These are phyloP conservation scores for Stagonosporopsis rhizophila DNA, from an alignment of 2,329 filamentous ascomycete species.

Conservation along the genomic window DNA sequence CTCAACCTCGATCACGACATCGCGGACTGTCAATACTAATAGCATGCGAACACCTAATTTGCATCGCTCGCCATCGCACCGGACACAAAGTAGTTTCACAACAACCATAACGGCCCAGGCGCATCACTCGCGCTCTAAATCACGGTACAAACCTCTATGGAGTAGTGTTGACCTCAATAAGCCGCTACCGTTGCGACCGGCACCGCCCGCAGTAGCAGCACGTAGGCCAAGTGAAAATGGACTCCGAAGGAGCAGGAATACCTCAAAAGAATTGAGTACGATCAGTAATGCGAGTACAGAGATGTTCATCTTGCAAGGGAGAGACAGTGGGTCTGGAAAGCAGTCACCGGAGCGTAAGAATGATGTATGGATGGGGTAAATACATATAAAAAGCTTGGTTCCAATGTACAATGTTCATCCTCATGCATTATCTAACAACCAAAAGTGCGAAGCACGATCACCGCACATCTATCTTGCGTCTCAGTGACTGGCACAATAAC, in stretches of 20 bases:
- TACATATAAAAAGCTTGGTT: background rate
- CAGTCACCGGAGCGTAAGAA: conserved; percentile 7
- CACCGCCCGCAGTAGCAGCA: conserved; percentile 2
- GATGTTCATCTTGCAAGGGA: conserved; percentile 14
- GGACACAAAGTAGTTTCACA: conserved; percentile 4
- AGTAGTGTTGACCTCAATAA: conserved; percentile 8
- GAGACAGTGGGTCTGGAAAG: background rate
- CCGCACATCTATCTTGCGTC: background rate
- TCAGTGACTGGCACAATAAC: background rate
- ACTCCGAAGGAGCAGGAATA: background rate
- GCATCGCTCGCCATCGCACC: conserved; percentile 2
- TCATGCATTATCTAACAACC: background rate
- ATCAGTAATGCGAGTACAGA: conserved; percentile 13
- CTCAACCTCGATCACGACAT: conserved; percentile 1
- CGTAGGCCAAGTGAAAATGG: background rate
- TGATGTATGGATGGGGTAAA: conserved; percentile 11
- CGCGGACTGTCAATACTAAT: conserved; percentile 1
- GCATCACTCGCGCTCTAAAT: conserved; percentile 7
- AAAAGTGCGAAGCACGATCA: background rate
- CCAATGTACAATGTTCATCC: background rate
- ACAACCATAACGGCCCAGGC: conserved; percentile 12
- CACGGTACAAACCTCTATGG: background rate
- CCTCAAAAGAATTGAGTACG: conserved; percentile 8
- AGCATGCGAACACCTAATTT: conserved; percentile 1
- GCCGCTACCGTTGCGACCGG: conserved; percentile 9